Percentiles rank a stretch among this genome's conserved stretches.
phyloP scores from a whole-genome alignment of 2,329 filamentous ascomycete species.

The Xylariaceae sp. region DNA sequence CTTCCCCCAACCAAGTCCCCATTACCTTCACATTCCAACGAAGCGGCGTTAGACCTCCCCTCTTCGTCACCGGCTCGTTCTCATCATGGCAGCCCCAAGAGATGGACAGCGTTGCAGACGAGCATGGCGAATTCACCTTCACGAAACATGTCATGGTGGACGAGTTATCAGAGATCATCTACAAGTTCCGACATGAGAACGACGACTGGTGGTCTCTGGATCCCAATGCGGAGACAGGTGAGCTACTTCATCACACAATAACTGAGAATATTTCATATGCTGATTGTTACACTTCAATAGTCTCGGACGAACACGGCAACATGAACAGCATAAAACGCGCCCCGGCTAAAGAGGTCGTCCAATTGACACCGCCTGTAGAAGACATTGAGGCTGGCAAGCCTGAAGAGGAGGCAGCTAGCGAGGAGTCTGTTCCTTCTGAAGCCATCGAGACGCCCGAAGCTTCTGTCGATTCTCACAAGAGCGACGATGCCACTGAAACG shows the following conservation, averaged over 20 bases:
- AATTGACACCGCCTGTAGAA: constrained; percentile 14
- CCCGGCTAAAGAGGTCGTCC: constrained; percentile 19
- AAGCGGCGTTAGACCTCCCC: constrained; percentile 56
- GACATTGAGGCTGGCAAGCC: constrained; percentile 15
- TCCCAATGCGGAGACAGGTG: constrained; percentile 55
- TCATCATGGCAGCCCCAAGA: constrained; percentile 63
- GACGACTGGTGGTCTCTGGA: constrained; percentile 68
- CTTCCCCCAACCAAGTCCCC: constrained; percentile 35
- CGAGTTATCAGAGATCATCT: constrained; percentile 59
- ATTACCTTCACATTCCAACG: constrained; percentile 58
- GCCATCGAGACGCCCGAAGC: constrained; percentile 28
- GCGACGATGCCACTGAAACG: constrained; percentile 28
- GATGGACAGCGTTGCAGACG: constrained; percentile 52
- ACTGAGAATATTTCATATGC: not conserved
- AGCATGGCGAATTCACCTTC: constrained; percentile 54
- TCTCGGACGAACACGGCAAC: constrained; percentile 43
- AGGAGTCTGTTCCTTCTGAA: constrained; percentile 15
- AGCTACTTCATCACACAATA: constrained; percentile 18
- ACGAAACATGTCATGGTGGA: constrained; percentile 50
- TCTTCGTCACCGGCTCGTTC: constrained; percentile 67
- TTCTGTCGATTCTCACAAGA: constrained; percentile 29
- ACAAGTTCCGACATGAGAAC: constrained; percentile 66
- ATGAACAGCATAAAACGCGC: constrained; percentile 43
- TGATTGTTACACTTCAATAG: constrained; percentile 17
- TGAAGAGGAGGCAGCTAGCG: constrained; percentile 4